Conservation (phyloP, 139 green algal species). For the Medakamo hakoo region DNA sequence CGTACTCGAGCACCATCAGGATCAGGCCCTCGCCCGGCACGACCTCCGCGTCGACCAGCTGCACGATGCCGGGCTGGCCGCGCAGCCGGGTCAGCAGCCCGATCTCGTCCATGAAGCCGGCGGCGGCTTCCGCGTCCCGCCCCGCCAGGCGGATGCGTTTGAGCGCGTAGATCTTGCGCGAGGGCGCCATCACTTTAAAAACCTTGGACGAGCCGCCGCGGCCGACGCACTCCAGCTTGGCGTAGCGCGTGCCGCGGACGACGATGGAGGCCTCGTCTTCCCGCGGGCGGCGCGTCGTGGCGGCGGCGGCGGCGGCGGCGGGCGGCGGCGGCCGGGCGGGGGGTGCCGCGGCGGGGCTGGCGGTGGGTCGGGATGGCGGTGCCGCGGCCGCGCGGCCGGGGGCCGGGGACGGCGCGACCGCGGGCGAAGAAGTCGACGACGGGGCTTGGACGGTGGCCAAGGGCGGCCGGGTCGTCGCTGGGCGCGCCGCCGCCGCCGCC, state of each 20-base stretch:
- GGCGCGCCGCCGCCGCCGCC: background rate
- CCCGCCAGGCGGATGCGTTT: conserved; percentile 79
- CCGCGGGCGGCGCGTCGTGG: conserved; percentile 13
- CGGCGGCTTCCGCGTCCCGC: conserved; percentile 45
- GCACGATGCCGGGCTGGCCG: conserved; percentile 82
- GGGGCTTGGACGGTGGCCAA: conserved; percentile 8
- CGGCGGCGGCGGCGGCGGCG: background rate
- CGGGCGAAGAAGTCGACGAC: background rate
- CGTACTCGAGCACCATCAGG: conserved; percentile 93
- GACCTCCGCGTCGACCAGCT: conserved; percentile 76
- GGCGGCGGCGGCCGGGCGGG: background rate
- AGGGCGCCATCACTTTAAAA: conserved; percentile 70
- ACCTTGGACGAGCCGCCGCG: conserved; percentile 86
- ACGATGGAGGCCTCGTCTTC: conserved; percentile 69
- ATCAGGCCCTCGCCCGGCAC: conserved; percentile 32
- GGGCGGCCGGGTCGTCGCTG: background rate
- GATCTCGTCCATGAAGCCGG: conserved; percentile 93
- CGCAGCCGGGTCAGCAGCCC: conserved; percentile 62
- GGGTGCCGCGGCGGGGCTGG: background rate
- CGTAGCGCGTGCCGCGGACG: conserved; percentile 63
- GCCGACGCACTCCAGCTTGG: conserved; percentile 86
- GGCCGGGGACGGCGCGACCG: background rate
- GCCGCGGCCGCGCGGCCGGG: background rate
- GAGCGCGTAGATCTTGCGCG: conserved; percentile 81
- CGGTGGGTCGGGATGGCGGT: background rate